Base-by-base conservation (phyloP, 1,284 basidiomycete species). In the Tilletiaria anomala region DNA sequence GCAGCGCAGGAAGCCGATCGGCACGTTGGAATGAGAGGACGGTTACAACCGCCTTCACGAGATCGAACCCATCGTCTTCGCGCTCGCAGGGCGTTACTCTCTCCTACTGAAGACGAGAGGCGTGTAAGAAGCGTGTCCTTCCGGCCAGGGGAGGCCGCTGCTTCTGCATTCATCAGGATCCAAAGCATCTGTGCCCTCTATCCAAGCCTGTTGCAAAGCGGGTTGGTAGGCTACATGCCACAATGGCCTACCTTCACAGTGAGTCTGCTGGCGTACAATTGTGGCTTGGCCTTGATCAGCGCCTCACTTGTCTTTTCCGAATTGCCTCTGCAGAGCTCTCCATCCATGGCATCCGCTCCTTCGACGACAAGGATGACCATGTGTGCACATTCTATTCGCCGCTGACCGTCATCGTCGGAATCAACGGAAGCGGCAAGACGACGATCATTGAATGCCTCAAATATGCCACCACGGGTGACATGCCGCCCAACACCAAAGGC, bases 361-460 rank as follows among this genome's bases (percentile, higher is more conserved):
- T 71, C 39, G 70, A 70, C 72, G 85, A 94, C 75, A 93, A 94
- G 61, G 78, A 82, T 54, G 78, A 93, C 48, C 77, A 87, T 11
- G 79, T 96, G 56, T 94, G 97, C 66, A 85, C 97, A 68, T 97
- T 97, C 72, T 94, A 88, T 71, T 80, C 81, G 12, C 93, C 93
- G 2, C 82, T 99, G 42, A 99, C 93, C 0, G 89, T 99, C 65
- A 97, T 97, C 53, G 89, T 97, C 6, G 93, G 93, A 4, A 85
- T 91, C 72, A 97, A 97, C 70, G 93, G 93, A 12, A 89, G 84
- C 55, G 93, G 93, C 39, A 99, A 99, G 73, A 99, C 93, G 61
- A 97, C 91, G 1, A 84, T 97, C 65, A 97, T 99, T 68, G 93
- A 97, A 73, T 97, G 91, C 69, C 77, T 97, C 65, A 97, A 97